phyloP scores from a whole-genome alignment of 2,329 filamentous ascomycete genomes.

The Periglandula ipomoeae region DNA sequence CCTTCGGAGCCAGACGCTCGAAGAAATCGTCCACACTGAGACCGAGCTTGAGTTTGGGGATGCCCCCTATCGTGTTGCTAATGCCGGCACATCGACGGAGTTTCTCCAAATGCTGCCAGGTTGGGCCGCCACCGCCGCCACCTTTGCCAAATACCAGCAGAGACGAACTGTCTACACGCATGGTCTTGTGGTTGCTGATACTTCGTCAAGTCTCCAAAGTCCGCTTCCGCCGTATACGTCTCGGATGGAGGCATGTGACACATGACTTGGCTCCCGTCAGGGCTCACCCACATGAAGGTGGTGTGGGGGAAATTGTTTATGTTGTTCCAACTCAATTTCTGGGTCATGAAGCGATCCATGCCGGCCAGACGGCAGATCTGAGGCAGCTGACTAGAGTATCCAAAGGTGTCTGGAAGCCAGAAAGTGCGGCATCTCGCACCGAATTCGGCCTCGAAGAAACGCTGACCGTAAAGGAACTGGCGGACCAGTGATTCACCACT shows the following conservation, averaged over 20 bases:
- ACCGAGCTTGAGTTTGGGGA: conserved; percentile 84
- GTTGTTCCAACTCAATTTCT: conserved; percentile 99
- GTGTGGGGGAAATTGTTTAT: conserved; percentile 99
- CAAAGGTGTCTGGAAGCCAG: conserved; percentile 97
- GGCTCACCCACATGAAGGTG: conserved; percentile 95
- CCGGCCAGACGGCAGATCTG: conserved; percentile 90
- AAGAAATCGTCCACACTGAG: conserved; percentile 93
- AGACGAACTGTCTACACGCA: conserved; percentile 86
- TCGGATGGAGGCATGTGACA: conserved; percentile 96
- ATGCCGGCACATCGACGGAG: conserved; percentile 85
- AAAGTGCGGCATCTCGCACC: conserved; percentile 84
- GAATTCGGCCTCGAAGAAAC: conserved; percentile 90
- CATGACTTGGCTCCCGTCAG: conserved; percentile 92
- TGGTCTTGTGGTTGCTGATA: conserved; percentile 84
- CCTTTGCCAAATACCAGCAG: conserved; percentile 93
- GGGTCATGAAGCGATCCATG: conserved; percentile 94
- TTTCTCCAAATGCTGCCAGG: conserved; percentile 90
- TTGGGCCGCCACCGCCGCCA: conserved; percentile 91
- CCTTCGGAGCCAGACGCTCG: conserved; percentile 71
- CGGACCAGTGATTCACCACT: conserved; percentile 89
- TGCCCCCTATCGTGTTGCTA: conserved; percentile 68
- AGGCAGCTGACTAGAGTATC: conserved; percentile 89
- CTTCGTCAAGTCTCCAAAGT: conserved; percentile 95
- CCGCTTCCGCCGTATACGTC: conserved; percentile 88
- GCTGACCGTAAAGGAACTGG: conserved; percentile 91